phyloP scores from a whole-genome alignment of 1,139 yeast genomes.

The Geotrichum siamense region DNA sequence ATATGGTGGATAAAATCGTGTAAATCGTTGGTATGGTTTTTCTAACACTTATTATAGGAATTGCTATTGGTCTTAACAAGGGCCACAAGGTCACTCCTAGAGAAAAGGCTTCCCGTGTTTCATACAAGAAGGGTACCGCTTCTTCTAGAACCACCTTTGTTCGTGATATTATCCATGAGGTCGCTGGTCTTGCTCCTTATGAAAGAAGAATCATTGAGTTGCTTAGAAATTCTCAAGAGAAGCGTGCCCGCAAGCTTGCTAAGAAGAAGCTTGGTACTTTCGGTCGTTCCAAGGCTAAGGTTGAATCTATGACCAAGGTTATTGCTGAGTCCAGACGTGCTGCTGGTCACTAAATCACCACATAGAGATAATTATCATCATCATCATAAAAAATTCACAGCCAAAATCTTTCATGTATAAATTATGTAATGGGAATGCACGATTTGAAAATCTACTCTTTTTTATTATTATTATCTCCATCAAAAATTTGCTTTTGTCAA shows the following conservation, averaged over 20 bases:
- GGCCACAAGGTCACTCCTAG: slow-evolving; percentile 96
- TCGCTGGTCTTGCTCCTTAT: slow-evolving; percentile 98
- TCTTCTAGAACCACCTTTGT: slow-evolving; percentile 96
- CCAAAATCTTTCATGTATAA: neutral
- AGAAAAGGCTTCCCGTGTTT: slow-evolving; percentile 89
- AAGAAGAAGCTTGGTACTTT: slow-evolving; percentile 99
- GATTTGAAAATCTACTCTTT: neutral
- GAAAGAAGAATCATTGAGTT: slow-evolving; percentile 99
- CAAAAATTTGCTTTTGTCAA: too few species aligned
- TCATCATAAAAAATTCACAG: neutral
- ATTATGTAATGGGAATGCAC: slow-evolving; percentile 3
- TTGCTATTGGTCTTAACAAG: slow-evolving; percentile 98
- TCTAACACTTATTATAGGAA: slow-evolving; percentile 48
- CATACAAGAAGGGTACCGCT: slow-evolving; percentile 94
- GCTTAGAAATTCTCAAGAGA: slow-evolving; percentile 99
- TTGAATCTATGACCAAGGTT: slow-evolving; percentile 95
- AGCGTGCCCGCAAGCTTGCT: slow-evolving; percentile 99
- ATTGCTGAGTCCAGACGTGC: slow-evolving; percentile 95
- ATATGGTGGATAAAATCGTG: too few species aligned
- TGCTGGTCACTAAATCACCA: slow-evolving; percentile 21
- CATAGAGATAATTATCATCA: too few species aligned
- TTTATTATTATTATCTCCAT: neutral
- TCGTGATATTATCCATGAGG: slow-evolving; percentile 93
- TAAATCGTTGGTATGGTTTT: too few species aligned
- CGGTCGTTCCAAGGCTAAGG: slow-evolving; percentile 99